phyloP scores from a whole-genome alignment of 345 rosid genomes.

The Eucalyptus shirleyi region DNA sequence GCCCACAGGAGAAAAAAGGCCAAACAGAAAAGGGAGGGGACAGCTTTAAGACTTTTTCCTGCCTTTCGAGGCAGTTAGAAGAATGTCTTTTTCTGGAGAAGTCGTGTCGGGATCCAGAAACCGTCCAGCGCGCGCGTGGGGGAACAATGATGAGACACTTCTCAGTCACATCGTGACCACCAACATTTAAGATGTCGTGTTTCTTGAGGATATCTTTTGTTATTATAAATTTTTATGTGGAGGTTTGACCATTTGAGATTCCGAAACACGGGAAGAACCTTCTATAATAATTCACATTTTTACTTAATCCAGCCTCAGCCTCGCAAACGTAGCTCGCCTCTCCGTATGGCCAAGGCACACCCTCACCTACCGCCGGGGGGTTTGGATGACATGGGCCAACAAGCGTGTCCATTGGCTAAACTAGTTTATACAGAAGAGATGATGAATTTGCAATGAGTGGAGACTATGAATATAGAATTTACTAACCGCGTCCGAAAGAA shows the following conservation, averaged over 20 bases:
- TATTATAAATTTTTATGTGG: neutral
- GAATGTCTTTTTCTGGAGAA: neutral
- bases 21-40: neutral
- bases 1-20: neutral
- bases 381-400: neutral
- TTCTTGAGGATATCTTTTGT: neutral
- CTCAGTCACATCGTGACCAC: neutral
- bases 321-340: neutral
- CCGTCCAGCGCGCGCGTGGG: neutral
- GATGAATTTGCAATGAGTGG: neutral
- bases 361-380: neutral
- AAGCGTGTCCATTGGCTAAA: neutral
- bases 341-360: neutral
- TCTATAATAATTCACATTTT: neutral
- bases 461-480: neutral
- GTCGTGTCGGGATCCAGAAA: neutral
- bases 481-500: neutral
- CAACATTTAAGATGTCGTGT: neutral
- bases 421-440: neutral
- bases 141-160: neutral
- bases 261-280: neutral
- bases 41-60: neutral
- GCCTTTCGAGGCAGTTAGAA: neutral
- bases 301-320: neutral
- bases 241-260: neutral